phyloP scores from a whole-genome alignment of 1,284 basidiomycete species.

The Trametes sp. region DNA sequence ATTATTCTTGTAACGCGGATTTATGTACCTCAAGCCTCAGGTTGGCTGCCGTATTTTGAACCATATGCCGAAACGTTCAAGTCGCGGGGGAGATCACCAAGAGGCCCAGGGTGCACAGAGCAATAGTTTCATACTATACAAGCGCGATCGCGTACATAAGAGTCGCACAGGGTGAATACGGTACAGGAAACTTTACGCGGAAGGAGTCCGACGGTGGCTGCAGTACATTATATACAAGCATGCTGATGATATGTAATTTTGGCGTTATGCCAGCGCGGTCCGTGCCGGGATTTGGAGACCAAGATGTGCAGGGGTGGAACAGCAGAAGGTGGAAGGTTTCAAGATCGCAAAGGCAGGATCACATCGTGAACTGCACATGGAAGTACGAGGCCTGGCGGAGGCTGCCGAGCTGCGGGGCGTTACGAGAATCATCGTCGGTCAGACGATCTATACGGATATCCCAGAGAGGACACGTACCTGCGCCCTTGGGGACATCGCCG shows the following conservation, averaged over 20 bases:
- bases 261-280: background rate
- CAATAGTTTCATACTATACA: background rate
- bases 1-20: no score
- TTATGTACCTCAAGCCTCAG: no score
- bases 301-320: background rate
- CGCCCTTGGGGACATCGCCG: slow-evolving; percentile 14
- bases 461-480: slow-evolving; percentile 18
- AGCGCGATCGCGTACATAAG: background rate
- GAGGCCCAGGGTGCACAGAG: no score
- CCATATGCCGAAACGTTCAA: no score
- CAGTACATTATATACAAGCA: background rate
- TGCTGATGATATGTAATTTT: background rate
- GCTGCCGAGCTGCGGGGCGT: slow-evolving; percentile 25
- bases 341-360: background rate
- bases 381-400: slow-evolving; percentile 16
- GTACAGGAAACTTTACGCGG: background rate
- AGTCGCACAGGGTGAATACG: background rate
- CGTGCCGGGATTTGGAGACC: background rate
- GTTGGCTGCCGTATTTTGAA: no score
- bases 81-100: no score
- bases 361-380: slow-evolving; percentile 16
- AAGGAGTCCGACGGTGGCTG: background rate
- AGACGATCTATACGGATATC: no score
- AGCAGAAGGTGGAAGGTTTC: background rate
- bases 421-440: background rate